These are phyloP conservation scores for Saxophila tyrrhenica DNA, from an alignment of 495 filamentous ascomycete species.

Conservation along the genomic window DNA sequence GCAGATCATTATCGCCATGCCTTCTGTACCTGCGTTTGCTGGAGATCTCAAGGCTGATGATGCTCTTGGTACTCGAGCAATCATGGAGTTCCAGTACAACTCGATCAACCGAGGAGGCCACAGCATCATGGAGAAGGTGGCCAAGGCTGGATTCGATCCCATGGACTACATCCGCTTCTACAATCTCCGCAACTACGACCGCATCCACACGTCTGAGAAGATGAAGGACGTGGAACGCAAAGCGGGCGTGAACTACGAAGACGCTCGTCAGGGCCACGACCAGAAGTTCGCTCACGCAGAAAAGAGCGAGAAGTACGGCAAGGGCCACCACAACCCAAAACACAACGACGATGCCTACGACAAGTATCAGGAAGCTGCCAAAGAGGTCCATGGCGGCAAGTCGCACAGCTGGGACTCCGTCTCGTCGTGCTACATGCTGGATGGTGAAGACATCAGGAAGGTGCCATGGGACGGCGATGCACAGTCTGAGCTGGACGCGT, in stretches of 20 bases:
- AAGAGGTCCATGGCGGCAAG: constrained; percentile 41
- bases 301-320: constrained; percentile 7
- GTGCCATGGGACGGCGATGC: constrained; percentile 67
- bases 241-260: constrained; percentile 63
- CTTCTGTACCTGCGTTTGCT: constrained; percentile 80
- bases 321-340: constrained; percentile 5
- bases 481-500: constrained; percentile 69
- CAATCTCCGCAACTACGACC: constrained; percentile 87
- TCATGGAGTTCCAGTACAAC: constrained; percentile 93
- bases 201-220: constrained; percentile 61
- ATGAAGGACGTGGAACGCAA: constrained; percentile 53
- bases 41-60: constrained; percentile 73
- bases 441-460: constrained; percentile 59
- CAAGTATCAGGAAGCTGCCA: constrained; percentile 56
- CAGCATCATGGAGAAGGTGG: constrained; percentile 71
- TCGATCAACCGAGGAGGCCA: constrained; percentile 80
- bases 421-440: constrained; percentile 73
- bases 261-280: constrained; percentile 57
- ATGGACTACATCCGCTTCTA: constrained; percentile 83
- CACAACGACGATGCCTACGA: constrained; percentile 30
- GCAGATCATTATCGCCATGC: constrained; percentile 78
- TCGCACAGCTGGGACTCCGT: constrained; percentile 60
- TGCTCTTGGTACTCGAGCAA: constrained; percentile 74
- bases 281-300: constrained; percentile 26
- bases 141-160: constrained; percentile 8